Evolutionary conservation across 2,329 filamentous ascomycete species (phyloP).

Genomic region (Aquanectria penicillioides): DNA sequence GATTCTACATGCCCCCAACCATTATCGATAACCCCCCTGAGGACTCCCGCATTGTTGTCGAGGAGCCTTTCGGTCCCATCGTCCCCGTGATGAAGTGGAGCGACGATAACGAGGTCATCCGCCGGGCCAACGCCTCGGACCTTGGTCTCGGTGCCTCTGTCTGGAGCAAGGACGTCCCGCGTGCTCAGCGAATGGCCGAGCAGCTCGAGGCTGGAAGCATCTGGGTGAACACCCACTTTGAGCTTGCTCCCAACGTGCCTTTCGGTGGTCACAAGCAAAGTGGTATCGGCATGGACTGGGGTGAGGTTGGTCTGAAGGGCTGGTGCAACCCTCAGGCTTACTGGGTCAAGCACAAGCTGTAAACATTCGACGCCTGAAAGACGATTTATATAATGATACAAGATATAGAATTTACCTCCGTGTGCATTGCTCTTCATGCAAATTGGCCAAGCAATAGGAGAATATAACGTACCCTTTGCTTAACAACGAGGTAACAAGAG

Average conservation of each 20-base stretch:
- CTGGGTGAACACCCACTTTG: slow-evolving; percentile 66
- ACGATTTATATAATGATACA: no score
- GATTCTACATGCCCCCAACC: slow-evolving; percentile 67
- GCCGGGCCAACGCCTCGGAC: slow-evolving; percentile 62
- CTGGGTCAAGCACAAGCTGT: slow-evolving; percentile 18
- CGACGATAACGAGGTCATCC: slow-evolving; percentile 68
- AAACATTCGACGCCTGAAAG: no score
- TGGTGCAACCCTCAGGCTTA: slow-evolving; percentile 24
- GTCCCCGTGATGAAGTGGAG: slow-evolving; percentile 71
- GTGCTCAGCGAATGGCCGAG: slow-evolving; percentile 62
- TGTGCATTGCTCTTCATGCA: no score
- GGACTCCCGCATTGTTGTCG: slow-evolving; percentile 63
- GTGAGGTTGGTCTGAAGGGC: slow-evolving; percentile 36
- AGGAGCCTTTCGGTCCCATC: slow-evolving; percentile 67
- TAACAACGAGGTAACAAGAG: no score
- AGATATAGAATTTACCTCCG: not conserved
- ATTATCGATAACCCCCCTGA: slow-evolving; percentile 70
- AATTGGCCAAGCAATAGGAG: no score
- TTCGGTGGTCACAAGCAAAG: slow-evolving; percentile 64
- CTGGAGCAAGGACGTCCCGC: slow-evolving; percentile 62
- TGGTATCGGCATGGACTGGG: slow-evolving; percentile 60
- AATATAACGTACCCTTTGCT: no score
- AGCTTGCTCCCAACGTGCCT: slow-evolving; percentile 49
- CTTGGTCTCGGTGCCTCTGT: slow-evolving; percentile 67
- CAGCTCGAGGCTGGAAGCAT: slow-evolving; percentile 67